Evolutionary conservation across 129 eudicot genomes (phyloP).

Genomic region (Tagetes erecta): DNA sequence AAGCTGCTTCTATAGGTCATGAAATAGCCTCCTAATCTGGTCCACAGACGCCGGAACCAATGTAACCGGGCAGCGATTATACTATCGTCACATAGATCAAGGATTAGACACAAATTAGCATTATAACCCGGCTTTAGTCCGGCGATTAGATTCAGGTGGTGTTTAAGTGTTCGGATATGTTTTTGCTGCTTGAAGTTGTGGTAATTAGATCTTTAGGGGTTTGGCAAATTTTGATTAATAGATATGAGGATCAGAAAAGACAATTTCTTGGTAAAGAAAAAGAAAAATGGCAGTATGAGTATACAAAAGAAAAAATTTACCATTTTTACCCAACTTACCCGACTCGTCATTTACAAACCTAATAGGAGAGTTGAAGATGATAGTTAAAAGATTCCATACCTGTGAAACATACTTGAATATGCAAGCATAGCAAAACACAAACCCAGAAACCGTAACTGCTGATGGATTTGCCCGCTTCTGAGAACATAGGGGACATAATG

Average conservation of each 20-base stretch:
- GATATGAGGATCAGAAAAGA: not conserved
- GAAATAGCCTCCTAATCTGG: constrained; percentile 90
- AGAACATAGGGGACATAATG: constrained; percentile 76
- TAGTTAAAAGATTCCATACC: constrained; percentile 42
- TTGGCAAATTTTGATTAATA: constrained; percentile 6
- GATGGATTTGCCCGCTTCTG: constrained; percentile 90
- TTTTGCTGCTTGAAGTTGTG: constrained; percentile 3
- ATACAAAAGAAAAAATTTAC: not conserved
- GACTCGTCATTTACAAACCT: not conserved
- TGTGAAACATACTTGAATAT: constrained; percentile 82
- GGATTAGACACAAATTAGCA: constrained; percentile 18
- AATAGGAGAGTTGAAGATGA: constrained; percentile 12
- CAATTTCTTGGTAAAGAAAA: not conserved
- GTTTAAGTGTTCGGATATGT: not conserved
- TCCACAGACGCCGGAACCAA: constrained; percentile 74
- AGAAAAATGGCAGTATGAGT: not conserved
- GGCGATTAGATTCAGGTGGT: not conserved
- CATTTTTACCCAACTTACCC: not conserved
- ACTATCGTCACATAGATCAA: constrained; percentile 48
- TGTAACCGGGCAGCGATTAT: constrained; percentile 88
- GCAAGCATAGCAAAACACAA: constrained; percentile 94
- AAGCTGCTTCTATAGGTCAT: constrained; percentile 58
- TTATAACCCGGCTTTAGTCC: not conserved
- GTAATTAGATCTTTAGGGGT: not conserved
- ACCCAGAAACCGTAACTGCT: constrained; percentile 79